Conservation (phyloP, 1,139 yeast species). For the Eremothecium cymbalariae region DNA sequence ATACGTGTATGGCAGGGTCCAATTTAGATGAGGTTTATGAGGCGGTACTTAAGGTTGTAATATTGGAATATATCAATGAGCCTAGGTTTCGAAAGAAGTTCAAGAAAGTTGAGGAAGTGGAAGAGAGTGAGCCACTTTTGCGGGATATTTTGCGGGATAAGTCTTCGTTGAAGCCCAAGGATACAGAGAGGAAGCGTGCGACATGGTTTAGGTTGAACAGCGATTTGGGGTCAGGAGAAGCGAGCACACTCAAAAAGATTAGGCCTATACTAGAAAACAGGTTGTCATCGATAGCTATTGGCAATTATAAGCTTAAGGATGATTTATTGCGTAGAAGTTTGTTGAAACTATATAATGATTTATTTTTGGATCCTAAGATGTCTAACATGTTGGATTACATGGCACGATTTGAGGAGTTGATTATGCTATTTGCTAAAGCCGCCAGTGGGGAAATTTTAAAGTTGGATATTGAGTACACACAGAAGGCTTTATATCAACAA, state of each 20-base stretch:
- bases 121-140: conserved; percentile 8
- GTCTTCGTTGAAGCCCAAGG: conserved; percentile 3
- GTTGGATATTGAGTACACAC: conserved; percentile 39
- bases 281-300: conserved; percentile 49
- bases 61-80: conserved; percentile 52
- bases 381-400: conserved; percentile 27
- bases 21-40: conserved; percentile 12
- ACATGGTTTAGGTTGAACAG: conserved; percentile 7
- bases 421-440: conserved; percentile 56
- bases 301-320: conserved; percentile 26
- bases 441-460: conserved; percentile 58
- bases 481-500: conserved; percentile 45
- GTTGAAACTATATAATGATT: conserved; percentile 54
- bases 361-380: conserved; percentile 44
- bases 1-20: conserved; percentile 1
- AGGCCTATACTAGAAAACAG: conserved; percentile 41
- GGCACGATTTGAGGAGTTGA: conserved; percentile 52
- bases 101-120: conserved; percentile 4
- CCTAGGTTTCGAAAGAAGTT: conserved; percentile 40
- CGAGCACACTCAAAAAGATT: conserved; percentile 38
- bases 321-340: conserved; percentile 40
- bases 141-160: conserved; percentile 12
- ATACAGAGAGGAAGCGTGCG: conserved; percentile 7
- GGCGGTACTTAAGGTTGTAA: conserved; percentile 37
- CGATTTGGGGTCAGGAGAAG: conserved; percentile 7